Evolutionary conservation across 345 rosid genomes (phyloP), one percentile per base, ranked within the genome.

Genomic region (Eucalyptus regnans): DNA sequence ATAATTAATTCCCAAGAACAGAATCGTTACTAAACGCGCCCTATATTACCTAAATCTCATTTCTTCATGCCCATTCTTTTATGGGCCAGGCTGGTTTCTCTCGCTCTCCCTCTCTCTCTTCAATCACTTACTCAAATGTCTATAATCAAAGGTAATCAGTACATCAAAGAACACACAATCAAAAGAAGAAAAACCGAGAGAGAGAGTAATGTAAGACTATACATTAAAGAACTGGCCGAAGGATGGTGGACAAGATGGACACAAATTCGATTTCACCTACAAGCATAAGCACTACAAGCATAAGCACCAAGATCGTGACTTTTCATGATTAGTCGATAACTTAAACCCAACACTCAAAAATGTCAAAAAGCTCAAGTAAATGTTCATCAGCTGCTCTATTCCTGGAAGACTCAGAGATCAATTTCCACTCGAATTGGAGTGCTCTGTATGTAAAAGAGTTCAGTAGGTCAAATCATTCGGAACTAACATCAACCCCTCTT

Each of bases 401-500:
- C 83, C 83, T 11, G 48, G 14, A 76, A 76, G 83, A 76, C 46
- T 76, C 27, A 3, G 83, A 76, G 5, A 76, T 76, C 83, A 41
- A 76, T 41, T 76, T 76, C 48, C 83, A 1, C 48, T 76, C 48
- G 2, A 76, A 41, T 22, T 20, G 48, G 29, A 37, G 11, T 76
- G 48, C 27, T 41, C 48, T 41, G 48, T 76, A 41, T 10, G 29
- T 20, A 51, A 68, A 93, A 91, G 93, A 44, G 29, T 76, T 41
- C 83, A 76, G 83, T 20, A 76, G 29, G 29, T 76, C 29, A 41
- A 41, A 37, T 76, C 83, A 76, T 41, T 90, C 94, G 3, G 94
- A 93, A 88, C 94, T 92, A 80, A 96, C 94, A 92, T 96, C 96
- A 56, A 97, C 91, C 62, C 98, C 96, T 90, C 90, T 96, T 88